These are phyloP conservation scores for Coemansia sp. DNA, from an alignment of 192 early-diverging fungal genomes.

Conservation along the genomic window DNA sequence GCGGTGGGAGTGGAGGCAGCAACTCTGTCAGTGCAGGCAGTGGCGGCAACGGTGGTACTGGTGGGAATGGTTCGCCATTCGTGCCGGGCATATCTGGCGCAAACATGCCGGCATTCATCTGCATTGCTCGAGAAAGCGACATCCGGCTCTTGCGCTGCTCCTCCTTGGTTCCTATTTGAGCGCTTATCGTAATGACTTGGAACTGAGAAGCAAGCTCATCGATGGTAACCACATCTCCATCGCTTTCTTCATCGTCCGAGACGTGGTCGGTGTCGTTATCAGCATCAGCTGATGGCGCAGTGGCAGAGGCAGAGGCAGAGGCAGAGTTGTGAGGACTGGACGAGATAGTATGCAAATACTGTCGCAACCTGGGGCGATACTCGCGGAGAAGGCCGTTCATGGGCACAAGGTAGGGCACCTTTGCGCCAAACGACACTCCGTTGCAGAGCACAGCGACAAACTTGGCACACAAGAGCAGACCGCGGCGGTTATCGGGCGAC, in stretches of 20 bases:
- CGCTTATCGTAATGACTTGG: slow-evolving; percentile 37
- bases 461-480: slow-evolving; percentile 85
- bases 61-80: slow-evolving; percentile 18
- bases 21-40: not conserved
- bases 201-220: slow-evolving; percentile 52
- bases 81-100: slow-evolving; percentile 12
- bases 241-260: slow-evolving; percentile 10
- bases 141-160: slow-evolving; percentile 50
- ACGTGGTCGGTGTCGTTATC: slow-evolving; percentile 7
- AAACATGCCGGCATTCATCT: slow-evolving; percentile 15
- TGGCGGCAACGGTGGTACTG: slow-evolving; percentile 16
- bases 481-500: slow-evolving; percentile 72
- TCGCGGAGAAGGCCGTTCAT: slow-evolving; percentile 83
- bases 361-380: slow-evolving; percentile 77
- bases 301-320: not conserved
- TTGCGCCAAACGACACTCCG: slow-evolving; percentile 87
- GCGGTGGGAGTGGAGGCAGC: not conserved
- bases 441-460: slow-evolving; percentile 95
- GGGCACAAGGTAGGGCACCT: slow-evolving; percentile 87
- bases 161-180: slow-evolving; percentile 49
- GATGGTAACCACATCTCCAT: slow-evolving; percentile 35
- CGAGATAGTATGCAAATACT: slow-evolving; percentile 68
- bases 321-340: slow-evolving; percentile 5
- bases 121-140: slow-evolving; percentile 29
- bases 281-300: not conserved